These are phyloP conservation scores for Trichosporon coremiiforme DNA, from an alignment of 1,284 basidiomycete genomes.

Conservation along the genomic window DNA sequence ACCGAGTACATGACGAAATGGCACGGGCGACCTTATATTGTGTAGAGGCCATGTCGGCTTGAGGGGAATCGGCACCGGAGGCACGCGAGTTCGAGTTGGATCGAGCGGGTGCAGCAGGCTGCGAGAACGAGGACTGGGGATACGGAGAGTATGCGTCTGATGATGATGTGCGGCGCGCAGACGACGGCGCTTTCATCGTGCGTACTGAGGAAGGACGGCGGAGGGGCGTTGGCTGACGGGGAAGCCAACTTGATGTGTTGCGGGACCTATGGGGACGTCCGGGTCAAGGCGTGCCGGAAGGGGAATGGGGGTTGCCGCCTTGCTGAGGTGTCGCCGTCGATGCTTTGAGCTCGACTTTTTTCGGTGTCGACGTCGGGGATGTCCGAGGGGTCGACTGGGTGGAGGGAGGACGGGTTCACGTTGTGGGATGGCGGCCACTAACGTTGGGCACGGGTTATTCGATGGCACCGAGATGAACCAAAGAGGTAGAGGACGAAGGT, in stretches of 20 bases:
- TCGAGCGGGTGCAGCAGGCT: conserved; percentile 24
- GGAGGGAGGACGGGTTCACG: conserved; percentile 20
- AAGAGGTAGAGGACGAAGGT: conserved; percentile 15
- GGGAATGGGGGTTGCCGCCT: conserved; percentile 2
- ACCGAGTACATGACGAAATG: conserved; percentile 57
- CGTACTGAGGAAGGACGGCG: background rate
- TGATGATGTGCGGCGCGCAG: conserved; percentile 30
- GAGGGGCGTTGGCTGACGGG: conserved; percentile 14
- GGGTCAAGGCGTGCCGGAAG: conserved; percentile 14
- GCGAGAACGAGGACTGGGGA: conserved; percentile 31
- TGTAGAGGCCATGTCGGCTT: conserved; percentile 18
- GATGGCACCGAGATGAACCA: conserved; percentile 13
- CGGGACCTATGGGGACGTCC: background rate
- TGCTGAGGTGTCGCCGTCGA: conserved; percentile 12
- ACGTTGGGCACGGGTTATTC: conserved; percentile 9
- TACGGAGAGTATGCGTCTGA: conserved; percentile 36
- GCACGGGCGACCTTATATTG: conserved; percentile 56
- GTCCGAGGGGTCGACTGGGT: conserved; percentile 5
- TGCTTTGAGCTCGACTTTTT: conserved; percentile 8
- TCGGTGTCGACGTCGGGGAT: conserved; percentile 13
- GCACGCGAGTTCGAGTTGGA: conserved; percentile 17
- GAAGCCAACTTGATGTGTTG: background rate
- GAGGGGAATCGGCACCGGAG: background rate
- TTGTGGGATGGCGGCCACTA: conserved; percentile 24
- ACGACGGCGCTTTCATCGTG: conserved; percentile 39